These are phyloP conservation scores for Chaetothyriales sp. DNA, from an alignment of 2,329 filamentous ascomycete species.

Conservation along the genomic window DNA sequence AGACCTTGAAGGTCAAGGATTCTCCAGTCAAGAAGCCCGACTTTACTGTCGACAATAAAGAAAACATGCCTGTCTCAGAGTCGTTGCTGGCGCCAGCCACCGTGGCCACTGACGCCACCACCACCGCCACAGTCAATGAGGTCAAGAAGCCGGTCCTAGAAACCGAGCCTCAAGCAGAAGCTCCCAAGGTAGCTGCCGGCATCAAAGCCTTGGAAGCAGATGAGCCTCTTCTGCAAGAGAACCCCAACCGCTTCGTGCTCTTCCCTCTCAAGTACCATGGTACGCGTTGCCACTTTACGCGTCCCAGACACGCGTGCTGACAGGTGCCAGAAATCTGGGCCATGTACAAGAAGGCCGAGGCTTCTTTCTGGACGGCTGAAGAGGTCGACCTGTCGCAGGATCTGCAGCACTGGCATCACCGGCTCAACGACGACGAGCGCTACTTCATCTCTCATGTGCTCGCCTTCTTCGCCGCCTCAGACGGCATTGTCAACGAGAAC, in stretches of 20 bases:
- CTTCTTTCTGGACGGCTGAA: conserved; percentile 98
- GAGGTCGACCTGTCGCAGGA: conserved; percentile 99
- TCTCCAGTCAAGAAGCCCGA: conserved; percentile 83
- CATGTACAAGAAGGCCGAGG: conserved; percentile 99
- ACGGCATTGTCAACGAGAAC: conserved; percentile 99
- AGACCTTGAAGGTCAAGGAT: conserved; percentile 75
- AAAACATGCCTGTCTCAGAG: conserved; percentile 52
- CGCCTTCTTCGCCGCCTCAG: conserved; percentile 96
- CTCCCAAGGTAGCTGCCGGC: conserved; percentile 33
- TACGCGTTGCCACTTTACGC: conserved; percentile 5
- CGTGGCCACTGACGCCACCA: conserved; percentile 30
- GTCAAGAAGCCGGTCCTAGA: conserved; percentile 38
- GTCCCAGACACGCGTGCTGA: conserved; percentile 17
- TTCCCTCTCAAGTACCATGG: conserved; percentile 71
- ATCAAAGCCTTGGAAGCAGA: conserved; percentile 59
- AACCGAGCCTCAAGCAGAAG: conserved; percentile 24
- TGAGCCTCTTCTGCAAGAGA: conserved; percentile 89
- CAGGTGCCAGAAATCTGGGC: conserved; percentile 49
- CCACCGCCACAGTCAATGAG: conserved; percentile 39
- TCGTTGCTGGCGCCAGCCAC: conserved; percentile 25
- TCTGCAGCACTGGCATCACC: conserved; percentile 98
- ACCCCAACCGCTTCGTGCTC: conserved; percentile 88
- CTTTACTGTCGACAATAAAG: conserved; percentile 59
- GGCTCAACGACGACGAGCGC: conserved; percentile 87
- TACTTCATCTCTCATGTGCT: conserved; percentile 98